Evolutionary conservation across 768 basidiomycete genomes (phyloP), one percentile per base, ranked within the genome.

Genomic region (Sporobolomyces roseus): DNA sequence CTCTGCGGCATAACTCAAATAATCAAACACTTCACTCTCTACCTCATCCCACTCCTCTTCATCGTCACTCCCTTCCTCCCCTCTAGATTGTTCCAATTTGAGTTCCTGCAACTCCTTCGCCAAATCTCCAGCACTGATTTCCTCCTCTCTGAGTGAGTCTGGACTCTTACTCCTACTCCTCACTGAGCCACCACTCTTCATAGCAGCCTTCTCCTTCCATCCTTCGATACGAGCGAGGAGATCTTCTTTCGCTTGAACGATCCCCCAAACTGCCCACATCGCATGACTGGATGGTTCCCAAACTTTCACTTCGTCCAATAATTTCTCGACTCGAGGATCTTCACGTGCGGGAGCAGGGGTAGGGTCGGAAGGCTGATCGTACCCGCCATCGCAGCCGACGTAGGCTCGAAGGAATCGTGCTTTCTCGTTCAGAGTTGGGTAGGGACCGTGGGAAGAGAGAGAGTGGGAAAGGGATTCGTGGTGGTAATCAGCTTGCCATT

Each of bases 191-290:
- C 56, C 41, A 46, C 35, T 16, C 25, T 43, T 46, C 38, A 25
- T 16, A 4, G 27, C 49, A 21, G 68, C 73, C 30, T 60, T 52
- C 35, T 65, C 58, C 45, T 70, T 52, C 75, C 75, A 76, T 35
- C 61, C 62, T 12, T 41, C 63, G 27, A 76, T 74, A 21, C 70
- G 43, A 23, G 79, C 83, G 74, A 87, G 84, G 10, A 91, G 70
- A 73, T 87, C 84, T 73, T 91, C 89, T 70, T 85, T 84, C 9
- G 90, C 91, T 79, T 94, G 92, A 7, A 98, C 86, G 71, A 98
- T 82, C 12, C 90, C 92, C 96, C 96, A 99, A 50, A 97, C 80
- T 10, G 89, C 86, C 93, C 94, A 98, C 84, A 88, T 87, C 17
- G 85, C 92, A 74, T 93, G 91, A 27, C 88, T 88, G 6, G 90